Evolutionary conservation across 2,329 filamentous ascomycete species (phyloP).

Genomic region (Trichoderma atroviride): DNA sequence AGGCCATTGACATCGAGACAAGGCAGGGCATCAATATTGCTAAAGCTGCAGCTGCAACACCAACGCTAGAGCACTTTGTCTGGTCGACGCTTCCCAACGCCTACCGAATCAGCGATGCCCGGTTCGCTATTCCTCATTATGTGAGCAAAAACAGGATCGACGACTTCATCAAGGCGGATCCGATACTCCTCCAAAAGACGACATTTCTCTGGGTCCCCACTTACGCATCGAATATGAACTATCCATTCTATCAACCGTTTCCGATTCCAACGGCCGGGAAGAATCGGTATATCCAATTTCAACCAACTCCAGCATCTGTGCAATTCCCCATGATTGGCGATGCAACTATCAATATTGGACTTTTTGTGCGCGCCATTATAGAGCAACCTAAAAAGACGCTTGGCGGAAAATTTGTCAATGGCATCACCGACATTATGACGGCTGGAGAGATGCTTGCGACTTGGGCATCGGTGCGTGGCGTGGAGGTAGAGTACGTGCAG

Average conservation of each 20-base stretch:
- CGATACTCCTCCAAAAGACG: background rate
- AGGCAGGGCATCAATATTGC: background rate
- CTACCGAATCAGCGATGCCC: background rate
- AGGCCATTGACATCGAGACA: background rate
- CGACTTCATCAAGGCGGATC: background rate
- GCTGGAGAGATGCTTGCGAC: constrained; percentile 1
- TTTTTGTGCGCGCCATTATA: background rate
- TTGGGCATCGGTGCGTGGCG: background rate
- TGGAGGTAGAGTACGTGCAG: background rate
- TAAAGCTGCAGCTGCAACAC: background rate
- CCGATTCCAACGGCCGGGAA: background rate
- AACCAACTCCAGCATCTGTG: background rate
- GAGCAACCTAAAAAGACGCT: background rate
- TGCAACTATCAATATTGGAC: background rate
- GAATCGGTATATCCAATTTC: background rate
- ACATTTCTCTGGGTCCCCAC: background rate
- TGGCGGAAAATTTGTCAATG: background rate
- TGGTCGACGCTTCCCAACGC: constrained; percentile 1
- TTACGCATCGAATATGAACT: background rate
- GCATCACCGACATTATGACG: background rate
- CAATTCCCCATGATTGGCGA: background rate
- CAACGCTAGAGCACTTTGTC: background rate
- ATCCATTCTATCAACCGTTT: background rate
- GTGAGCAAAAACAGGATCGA: background rate
- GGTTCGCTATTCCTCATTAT: background rate